Evolutionary conservation across 768 basidiomycete genomes (phyloP), one percentile per base, ranked within the genome.

Genomic region (Hirschioporus abietinus): DNA sequence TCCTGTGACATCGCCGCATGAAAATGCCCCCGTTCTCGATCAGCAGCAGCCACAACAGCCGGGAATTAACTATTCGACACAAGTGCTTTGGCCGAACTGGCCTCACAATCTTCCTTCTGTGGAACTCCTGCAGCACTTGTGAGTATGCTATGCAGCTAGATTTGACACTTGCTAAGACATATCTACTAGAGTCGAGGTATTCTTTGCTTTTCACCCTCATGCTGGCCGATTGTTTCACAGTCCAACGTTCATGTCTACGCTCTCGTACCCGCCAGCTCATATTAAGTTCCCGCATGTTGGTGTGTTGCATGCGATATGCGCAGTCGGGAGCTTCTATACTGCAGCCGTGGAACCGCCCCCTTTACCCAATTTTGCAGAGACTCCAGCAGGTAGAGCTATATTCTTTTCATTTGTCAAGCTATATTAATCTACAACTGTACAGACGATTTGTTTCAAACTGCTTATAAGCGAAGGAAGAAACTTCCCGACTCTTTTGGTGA

Each of bases 291-390:
- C 94, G 8, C 81, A 83, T 35, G 73, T 83, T 7, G 82, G 88
- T 9, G 76, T 94, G 57, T 82, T 96, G 0, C 93, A 96, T 72
- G 91, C 92, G n/a, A 91, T 96, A 63, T 93, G 92, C 75, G 93
- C 92, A 1, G 81, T 89, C 36, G 88, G 90, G 18, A 88, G 91
- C 66, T 77, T 89, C 24, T 93, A 92, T 70, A 92, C 90, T 0
- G 86, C 88, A 18, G 88, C 86, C 2, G 85, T 89, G 2, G 78
- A 83, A 12, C 85, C 83, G 4, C 82, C 86, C 24, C 84, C 87
- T 1, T 75, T 81, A 35, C 82, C 83, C 24, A 78, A 84, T 67
- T 82, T 84, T 64, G 76, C 78, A 35, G 79, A 85, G 70, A 78
- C 68, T 23, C 65, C 69, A 30, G 20, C 61, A 59, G 66, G 67